Evolutionary conservation across 1,139 yeast species (phyloP), one percentile per base, ranked within the genome.

Genomic region (Hanseniaspora sp.): DNA sequence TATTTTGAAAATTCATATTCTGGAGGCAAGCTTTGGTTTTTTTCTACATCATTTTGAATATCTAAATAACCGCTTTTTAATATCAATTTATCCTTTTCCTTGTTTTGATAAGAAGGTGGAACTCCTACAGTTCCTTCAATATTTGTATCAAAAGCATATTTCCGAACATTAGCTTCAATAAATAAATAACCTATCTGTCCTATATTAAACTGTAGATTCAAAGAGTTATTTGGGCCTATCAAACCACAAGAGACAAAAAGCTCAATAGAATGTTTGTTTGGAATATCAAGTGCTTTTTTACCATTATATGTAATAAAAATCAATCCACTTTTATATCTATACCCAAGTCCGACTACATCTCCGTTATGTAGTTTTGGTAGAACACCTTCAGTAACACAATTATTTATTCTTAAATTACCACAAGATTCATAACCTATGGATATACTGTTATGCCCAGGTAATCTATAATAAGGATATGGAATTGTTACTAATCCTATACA

Each of bases 171-270:
- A 7, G 96, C 97, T 67, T 92, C 97, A 56, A 92, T 86, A 73
- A 86, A 90, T 1, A 92, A 96, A 69, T 81, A 92, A 1, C 97
- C 98, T 49, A 82, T 71, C 64, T 88, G 96, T 1, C 98, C 98
- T 56, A 92, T 70, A 66, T 92, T 92, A 13, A 85, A 90, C 61
- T 83, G 84, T 53, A 92, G 77, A 58, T 81, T 67, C 68, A 67
- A 66, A 8, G 69, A 62, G 2, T 69, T 68, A 56, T 66, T 66
- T 56, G 65, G 58, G 3, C 67, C 63, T 4, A 67, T 69, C 17
- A 67, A 47, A n/a, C 68, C 64, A 7, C 53, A 49, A 63, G 59
- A 57, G 80, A 88, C 63, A 92, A 66, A 56, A 18, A 54, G 34
- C 64, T 90, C 95, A 53, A 85, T 75, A 57, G 79, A 82, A 65